These are phyloP conservation scores for Westerdykella sp. DNA, from an alignment of 2,329 filamentous ascomycete genomes.

Conservation along the genomic window DNA sequence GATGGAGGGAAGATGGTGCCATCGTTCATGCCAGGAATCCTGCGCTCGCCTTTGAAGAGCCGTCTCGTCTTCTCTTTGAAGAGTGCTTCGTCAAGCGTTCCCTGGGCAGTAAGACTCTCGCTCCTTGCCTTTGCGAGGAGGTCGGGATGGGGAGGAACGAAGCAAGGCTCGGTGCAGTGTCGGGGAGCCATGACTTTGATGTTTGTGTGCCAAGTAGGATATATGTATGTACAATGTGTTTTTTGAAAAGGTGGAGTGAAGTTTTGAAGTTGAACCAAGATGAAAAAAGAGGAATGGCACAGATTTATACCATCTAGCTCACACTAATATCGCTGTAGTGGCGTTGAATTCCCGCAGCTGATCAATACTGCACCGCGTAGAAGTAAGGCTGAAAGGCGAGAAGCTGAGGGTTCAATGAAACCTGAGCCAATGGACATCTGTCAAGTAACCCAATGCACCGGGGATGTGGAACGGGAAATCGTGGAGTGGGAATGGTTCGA, in stretches of 20 bases:
- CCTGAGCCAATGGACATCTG: too few relatives aligned
- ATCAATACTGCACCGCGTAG: background rate
- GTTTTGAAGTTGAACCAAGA: background rate
- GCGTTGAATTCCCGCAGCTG: background rate
- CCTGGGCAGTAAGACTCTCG: slow-evolving; percentile 5
- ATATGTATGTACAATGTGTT: background rate
- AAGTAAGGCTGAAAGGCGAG: too few relatives aligned
- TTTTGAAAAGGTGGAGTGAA: background rate
- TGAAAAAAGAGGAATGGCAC: background rate
- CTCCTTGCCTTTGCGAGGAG: slow-evolving; percentile 8
- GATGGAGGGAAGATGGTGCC: slow-evolving; percentile 16
- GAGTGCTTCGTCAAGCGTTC: background rate
- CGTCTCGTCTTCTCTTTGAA: background rate
- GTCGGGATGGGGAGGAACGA: slow-evolving; percentile 14
- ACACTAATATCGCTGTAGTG: background rate
- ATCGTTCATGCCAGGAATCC: slow-evolving; percentile 16
- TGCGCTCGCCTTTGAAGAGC: slow-evolving; percentile 2
- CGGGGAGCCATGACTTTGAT: slow-evolving; percentile 7
- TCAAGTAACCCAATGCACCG: too few relatives aligned
- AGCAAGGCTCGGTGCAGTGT: slow-evolving; percentile 13
- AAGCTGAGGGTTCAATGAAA: too few relatives aligned
- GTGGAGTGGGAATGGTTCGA: too few relatives aligned
- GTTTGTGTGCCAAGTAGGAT: background rate
- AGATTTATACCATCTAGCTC: background rate
- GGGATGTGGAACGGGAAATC: too few relatives aligned